These are phyloP conservation scores for Laetiporus sulphureus DNA, from an alignment of 1,284 basidiomycete species.

Conservation along the genomic window DNA sequence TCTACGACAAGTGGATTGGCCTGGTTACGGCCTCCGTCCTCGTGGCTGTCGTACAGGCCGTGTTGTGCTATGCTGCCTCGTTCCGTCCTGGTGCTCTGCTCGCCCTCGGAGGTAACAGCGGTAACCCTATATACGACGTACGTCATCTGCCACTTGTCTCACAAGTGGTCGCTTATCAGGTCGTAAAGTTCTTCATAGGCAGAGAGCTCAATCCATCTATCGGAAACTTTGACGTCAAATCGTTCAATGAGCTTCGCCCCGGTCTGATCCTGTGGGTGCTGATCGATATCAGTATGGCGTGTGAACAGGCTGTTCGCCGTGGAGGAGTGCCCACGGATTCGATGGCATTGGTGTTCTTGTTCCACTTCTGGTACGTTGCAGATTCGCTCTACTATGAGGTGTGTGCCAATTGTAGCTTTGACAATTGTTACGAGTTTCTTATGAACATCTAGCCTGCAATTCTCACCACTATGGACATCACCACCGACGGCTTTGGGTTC, in stretches of 20 bases:
- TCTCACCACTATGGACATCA: constrained; percentile 97
- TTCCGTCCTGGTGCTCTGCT: constrained; percentile 69
- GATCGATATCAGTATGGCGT: constrained; percentile 87
- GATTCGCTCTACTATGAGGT: constrained; percentile 91
- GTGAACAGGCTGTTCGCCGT: constrained; percentile 80
- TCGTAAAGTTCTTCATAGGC: constrained; percentile 88
- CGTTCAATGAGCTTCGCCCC: constrained; percentile 94
- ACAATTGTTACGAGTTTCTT: background rate
- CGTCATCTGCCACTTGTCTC: constrained; percentile 23
- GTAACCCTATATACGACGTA: constrained; percentile 88
- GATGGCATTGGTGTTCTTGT: constrained; percentile 84
- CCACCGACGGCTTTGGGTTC: constrained; percentile 96
- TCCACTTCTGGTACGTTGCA: constrained; percentile 85
- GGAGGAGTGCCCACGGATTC: constrained; percentile 84
- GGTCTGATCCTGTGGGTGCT: constrained; percentile 95
- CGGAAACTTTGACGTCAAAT: constrained; percentile 91
- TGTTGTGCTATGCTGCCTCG: constrained; percentile 70
- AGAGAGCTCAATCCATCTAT: constrained; percentile 92
- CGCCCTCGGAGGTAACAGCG: constrained; percentile 89
- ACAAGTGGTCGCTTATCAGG: background rate
- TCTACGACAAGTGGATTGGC: constrained; percentile 91
- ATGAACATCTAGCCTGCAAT: constrained; percentile 63
- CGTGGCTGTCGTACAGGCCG: constrained; percentile 74
- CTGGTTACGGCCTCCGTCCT: constrained; percentile 79
- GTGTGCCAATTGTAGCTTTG: too few relatives aligned